A percentile compares a stretch with the other conserved stretches of the same genome.
These are phyloP conservation scores for Phaeotremella skinneri DNA, from an alignment of 768 basidiomycete species.

Conservation along the genomic window DNA sequence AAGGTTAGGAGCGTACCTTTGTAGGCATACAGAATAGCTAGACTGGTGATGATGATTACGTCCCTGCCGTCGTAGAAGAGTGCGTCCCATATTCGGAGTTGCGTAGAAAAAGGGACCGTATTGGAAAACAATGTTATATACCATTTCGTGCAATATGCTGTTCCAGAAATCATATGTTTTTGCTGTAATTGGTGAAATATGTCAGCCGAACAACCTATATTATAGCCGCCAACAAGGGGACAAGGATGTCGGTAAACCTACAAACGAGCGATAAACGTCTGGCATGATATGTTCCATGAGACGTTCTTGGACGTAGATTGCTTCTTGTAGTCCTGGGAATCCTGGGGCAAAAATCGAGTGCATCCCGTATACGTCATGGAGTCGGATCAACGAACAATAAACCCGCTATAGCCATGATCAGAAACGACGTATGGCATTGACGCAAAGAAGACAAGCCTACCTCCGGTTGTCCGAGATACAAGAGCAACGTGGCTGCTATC, in stretches of 20 bases:
- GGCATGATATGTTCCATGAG: constrained; percentile 86
- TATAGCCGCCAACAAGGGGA: constrained; percentile 1
- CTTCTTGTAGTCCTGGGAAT: constrained; percentile 90
- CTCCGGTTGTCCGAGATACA: constrained; percentile 81
- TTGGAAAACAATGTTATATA: constrained; percentile 97
- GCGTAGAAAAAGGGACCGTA: constrained; percentile 90
- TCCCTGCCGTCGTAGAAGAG: constrained; percentile 89
- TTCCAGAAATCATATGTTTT: constrained; percentile 85
- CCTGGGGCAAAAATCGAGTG: constrained; percentile 87
- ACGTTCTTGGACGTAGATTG: constrained; percentile 93
- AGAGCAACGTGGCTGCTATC: constrained; percentile 87
- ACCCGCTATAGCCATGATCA: constrained; percentile 56
- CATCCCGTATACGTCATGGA: constrained; percentile 84
- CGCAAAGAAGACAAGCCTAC: constrained; percentile 37
- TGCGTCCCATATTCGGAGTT: constrained; percentile 91
- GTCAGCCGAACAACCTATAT: constrained; percentile 1
- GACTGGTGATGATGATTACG: constrained; percentile 75
- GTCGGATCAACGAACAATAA: constrained; percentile 76
- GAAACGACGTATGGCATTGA: constrained; percentile 1
- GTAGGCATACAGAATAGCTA: constrained; percentile 89
- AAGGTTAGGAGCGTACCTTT: constrained; percentile 58
- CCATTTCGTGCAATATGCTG: constrained; percentile 97
- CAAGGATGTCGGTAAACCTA: constrained; percentile 42
- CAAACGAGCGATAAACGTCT: constrained; percentile 77
- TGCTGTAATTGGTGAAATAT: constrained; percentile 51